phyloP scores from a whole-genome alignment of 176 grass and related monocot species.

The Oryza meridionalis region DNA sequence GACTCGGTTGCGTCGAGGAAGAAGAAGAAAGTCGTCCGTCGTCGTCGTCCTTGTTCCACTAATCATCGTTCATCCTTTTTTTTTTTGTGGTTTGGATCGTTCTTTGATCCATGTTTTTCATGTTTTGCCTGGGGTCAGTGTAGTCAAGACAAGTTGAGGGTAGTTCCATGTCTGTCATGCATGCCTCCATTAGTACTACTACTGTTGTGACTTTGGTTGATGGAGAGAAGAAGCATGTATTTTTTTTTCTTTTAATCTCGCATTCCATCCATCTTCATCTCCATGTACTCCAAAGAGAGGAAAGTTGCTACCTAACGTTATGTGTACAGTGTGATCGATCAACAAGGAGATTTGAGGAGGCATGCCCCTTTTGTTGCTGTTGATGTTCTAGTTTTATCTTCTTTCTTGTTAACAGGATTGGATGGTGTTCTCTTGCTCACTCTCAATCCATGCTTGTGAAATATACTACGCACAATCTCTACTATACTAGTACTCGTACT shows the following conservation, averaged over 20 bases:
- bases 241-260: slow-evolving; percentile 46
- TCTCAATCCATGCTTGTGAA: slow-evolving; percentile 32
- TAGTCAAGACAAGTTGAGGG: background rate
- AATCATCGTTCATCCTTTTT: background rate
- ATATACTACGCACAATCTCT: too few relatives aligned
- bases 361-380: slow-evolving; percentile 33
- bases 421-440: background rate
- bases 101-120: slow-evolving; percentile 25
- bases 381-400: slow-evolving; percentile 31
- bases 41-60: background rate
- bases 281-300: background rate
- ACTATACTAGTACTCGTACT: background rate
- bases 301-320: slow-evolving; percentile 36
- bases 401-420: slow-evolving; percentile 28
- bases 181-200: slow-evolving; percentile 1
- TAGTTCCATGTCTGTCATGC: background rate
- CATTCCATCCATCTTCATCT: slow-evolving; percentile 34
- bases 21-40: background rate
- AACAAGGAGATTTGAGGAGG: slow-evolving; percentile 12
- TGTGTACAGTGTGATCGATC: slow-evolving; percentile 54
- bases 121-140: slow-evolving; percentile 1
- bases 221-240: slow-evolving; percentile 37
- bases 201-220: slow-evolving; percentile 31
- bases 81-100: background rate
- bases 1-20: slow-evolving; percentile 26